These are phyloP conservation scores for Pleomassaria siparia DNA, from an alignment of 2,329 filamentous ascomycete species.

Conservation along the genomic window DNA sequence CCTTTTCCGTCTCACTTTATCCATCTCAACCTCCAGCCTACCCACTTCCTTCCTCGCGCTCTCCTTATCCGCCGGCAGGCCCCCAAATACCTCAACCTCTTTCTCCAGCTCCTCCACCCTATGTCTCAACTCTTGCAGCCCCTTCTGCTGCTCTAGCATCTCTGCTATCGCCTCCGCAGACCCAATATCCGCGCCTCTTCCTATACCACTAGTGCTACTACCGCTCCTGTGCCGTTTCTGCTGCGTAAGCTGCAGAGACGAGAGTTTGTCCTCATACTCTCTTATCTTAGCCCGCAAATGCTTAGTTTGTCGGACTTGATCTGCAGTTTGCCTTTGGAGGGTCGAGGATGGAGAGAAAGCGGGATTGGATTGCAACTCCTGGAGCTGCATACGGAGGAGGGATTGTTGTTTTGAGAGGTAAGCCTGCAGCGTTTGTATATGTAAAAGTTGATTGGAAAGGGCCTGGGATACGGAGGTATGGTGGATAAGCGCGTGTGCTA, in stretches of 20 bases:
- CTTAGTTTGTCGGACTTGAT: constrained; percentile 71
- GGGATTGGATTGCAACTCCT: constrained; percentile 31
- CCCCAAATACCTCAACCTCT: constrained; percentile 67
- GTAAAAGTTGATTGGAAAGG: constrained; percentile 33
- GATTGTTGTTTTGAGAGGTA: constrained; percentile 38
- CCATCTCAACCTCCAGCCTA: constrained; percentile 64
- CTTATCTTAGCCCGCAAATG: constrained; percentile 65
- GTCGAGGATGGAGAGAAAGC: constrained; percentile 52
- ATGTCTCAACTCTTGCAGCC: constrained; percentile 61
- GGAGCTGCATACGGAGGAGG: constrained; percentile 32
- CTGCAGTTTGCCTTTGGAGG: constrained; percentile 69
- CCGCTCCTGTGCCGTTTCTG: constrained; percentile 5
- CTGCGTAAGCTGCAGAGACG: constrained; percentile 40
- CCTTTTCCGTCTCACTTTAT: constrained; percentile 61
- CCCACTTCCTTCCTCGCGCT: constrained; percentile 72
- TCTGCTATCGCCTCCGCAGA: constrained; percentile 56
- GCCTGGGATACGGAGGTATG: constrained; percentile 33
- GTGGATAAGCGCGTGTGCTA: constrained; percentile 40
- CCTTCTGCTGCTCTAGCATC: constrained; percentile 63
- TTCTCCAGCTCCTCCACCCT: constrained; percentile 62
- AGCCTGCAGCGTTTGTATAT: constrained; percentile 36
- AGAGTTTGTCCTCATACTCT: constrained; percentile 56
- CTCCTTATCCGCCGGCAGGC: constrained; percentile 70
- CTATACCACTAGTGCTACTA: constrained; percentile 19
- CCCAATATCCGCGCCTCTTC: constrained; percentile 25